A percentile compares a stretch with the other conserved stretches of the same genome.
Conservation (phyloP, 75 land plant species). For the Selaginella moellendorffii region DNA sequence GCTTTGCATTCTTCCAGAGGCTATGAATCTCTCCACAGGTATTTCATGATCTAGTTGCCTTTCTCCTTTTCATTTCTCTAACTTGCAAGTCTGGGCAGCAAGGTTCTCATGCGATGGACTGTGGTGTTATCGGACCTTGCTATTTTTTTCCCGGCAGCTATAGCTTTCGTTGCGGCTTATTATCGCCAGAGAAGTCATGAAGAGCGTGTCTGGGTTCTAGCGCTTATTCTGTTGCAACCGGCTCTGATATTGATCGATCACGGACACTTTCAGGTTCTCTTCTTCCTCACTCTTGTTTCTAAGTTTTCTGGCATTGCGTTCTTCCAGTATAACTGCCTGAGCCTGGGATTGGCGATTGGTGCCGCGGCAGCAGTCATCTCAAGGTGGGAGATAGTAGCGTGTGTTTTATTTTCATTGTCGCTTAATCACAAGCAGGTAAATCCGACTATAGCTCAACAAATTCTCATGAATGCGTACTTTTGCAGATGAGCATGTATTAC, state of each 20-base stretch:
- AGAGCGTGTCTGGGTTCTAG: constrained; percentile 46
- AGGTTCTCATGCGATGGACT: constrained; percentile 93
- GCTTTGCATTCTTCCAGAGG: constrained; percentile 66
- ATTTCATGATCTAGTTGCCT: neutral
- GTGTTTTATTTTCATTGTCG: constrained; percentile 53
- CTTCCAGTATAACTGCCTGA: constrained; percentile 83
- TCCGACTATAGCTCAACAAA: neutral
- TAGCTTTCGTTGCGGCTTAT: constrained; percentile 41
- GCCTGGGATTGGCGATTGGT: constrained; percentile 72
- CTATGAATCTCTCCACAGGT: constrained; percentile 62
- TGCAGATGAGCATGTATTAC: constrained; percentile 93
- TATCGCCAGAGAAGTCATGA: constrained; percentile 9
- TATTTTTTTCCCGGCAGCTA: constrained; percentile 71
- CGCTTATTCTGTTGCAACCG: constrained; percentile 68
- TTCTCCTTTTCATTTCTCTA: neutral
- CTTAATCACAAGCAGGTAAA: constrained; percentile 93
- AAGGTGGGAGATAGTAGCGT: constrained; percentile 49
- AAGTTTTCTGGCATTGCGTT: constrained; percentile 4
- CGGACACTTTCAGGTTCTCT: constrained; percentile 84
- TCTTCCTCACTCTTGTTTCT: neutral
- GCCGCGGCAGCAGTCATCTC: constrained; percentile 65
- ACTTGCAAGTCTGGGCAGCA: constrained; percentile 32
- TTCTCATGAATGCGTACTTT: neutral
- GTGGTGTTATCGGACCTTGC: constrained; percentile 69
- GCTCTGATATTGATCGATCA: constrained; percentile 80